Percentiles rank a stretch among this genome's conserved stretches.
Evolutionary conservation across 257 asterid genomes (phyloP).

Genomic region (Solanum boliviense): DNA sequence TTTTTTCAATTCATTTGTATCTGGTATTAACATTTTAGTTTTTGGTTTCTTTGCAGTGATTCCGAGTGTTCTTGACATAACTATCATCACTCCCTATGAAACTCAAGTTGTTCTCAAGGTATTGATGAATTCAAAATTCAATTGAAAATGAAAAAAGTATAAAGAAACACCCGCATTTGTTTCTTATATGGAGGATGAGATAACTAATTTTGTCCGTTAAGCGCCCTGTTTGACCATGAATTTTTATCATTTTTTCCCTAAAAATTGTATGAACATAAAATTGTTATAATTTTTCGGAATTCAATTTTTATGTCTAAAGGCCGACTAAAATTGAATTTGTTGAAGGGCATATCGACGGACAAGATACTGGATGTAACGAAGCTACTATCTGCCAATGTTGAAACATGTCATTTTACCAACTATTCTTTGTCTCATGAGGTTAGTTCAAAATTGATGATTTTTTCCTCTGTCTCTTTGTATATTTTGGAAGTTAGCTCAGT

Average conservation of each 20-base stretch:
- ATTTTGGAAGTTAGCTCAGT: background rate
- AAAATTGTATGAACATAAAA: too few species aligned
- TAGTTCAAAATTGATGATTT: background rate
- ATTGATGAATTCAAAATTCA: background rate
- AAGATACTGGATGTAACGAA: conserved; percentile 85
- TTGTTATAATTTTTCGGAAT: background rate
- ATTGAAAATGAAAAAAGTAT: background rate
- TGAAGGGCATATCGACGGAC: conserved; percentile 94
- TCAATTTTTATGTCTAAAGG: background rate
- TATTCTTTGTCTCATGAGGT: conserved; percentile 39
- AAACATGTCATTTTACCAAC: conserved; percentile 77
- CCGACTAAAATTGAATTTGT: background rate
- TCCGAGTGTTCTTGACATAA: conserved; percentile 67
- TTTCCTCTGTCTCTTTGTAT: background rate
- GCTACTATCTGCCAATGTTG: conserved; percentile 67
- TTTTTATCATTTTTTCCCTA: background rate
- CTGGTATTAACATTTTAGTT: background rate
- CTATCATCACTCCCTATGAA: conserved; percentile 76
- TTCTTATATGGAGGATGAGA: background rate
- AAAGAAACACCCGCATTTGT: background rate
- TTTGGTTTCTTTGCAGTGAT: conserved; percentile 37
- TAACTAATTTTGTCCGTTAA: background rate
- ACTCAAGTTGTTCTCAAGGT: conserved; percentile 85
- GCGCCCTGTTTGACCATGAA: background rate
- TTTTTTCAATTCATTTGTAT: background rate